Base-by-base conservation (phyloP, 495 filamentous ascomycete genomes). In the Daldinia concentrica region DNA sequence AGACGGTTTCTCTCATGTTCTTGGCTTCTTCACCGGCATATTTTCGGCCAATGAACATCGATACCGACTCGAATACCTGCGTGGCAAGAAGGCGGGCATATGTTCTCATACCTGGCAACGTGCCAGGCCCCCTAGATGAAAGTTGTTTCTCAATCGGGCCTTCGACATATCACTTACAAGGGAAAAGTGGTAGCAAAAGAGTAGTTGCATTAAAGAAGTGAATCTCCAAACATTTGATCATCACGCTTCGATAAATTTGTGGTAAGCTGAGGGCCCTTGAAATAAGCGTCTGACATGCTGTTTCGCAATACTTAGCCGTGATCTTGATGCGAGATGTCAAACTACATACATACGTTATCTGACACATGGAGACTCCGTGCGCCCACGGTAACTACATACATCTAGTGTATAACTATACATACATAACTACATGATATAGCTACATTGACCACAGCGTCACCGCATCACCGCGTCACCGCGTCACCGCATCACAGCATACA, bases 151-250 rank as follows among this genome's bases (percentile, higher is more conserved):
- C 61, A 69, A 66, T 69, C 71, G 66, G 71, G 62, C 71, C 71
- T 73, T 59, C 71, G 62, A 69, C 58, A 29, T 65, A 69, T 69
- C 52, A 45, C 54, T 58, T 66, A 32, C 66, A 69, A 59, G 66
- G 71, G 58, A 59, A 36, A 58, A 22, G 48, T 58, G 66, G 15
- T 17, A 29, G 14, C 3, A 12, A 58, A 56, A 45, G 15, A 48
- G 26, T 41, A 45, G 50, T 73, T 39, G 71, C 66, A 69, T 69
- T 73, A 50, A 59, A 26, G 57, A 69, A 1, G 58, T 60, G 58
- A 73, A 64, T 73, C 71, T 66, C 58, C 50, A 73, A 73, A 73
- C 65, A 73, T 69, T 62, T 59, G 70, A 73, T 73, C 66, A 66
- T 54, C 60, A 58, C 34, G 45, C 60, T 27, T 65, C 50, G 17